Percentiles rank a stretch among this genome's conserved stretches.
These are phyloP conservation scores for Cichorium intybus DNA, from an alignment of 140 eudicot species.

Conservation along the genomic window DNA sequence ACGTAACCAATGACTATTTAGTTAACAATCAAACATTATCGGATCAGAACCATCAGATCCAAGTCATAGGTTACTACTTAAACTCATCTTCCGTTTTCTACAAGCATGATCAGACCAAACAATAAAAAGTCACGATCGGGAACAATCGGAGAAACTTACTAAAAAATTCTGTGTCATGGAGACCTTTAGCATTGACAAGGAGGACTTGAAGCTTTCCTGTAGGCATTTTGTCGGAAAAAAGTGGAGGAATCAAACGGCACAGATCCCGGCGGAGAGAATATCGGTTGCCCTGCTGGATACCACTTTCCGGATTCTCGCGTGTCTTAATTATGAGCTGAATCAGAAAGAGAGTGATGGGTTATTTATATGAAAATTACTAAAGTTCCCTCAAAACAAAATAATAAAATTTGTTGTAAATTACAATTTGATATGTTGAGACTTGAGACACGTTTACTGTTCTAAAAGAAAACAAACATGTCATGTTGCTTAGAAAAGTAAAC, in stretches of 20 bases:
- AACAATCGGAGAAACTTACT: conserved; percentile 35
- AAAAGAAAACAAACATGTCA: not conserved
- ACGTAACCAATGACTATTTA: not conserved
- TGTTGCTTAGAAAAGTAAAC: not conserved
- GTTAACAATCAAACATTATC: not conserved
- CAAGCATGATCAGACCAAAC: not conserved
- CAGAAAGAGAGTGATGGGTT: not conserved
- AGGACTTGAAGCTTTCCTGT: conserved; percentile 57
- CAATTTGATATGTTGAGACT: not conserved
- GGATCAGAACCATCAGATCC: conserved; percentile 23
- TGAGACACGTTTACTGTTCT: not conserved
- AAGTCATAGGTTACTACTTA: not conserved
- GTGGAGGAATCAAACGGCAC: conserved; percentile 6
- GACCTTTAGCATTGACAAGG: conserved; percentile 68
- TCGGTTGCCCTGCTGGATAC: too few species aligned
- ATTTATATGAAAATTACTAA: conserved; percentile 11
- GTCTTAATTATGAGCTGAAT: conserved; percentile 1
- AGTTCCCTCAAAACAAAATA: not conserved
- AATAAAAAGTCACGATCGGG: not conserved
- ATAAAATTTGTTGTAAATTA: not conserved
- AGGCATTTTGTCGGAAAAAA: conserved; percentile 43
- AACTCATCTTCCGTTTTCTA: not conserved
- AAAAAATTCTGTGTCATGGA: conserved; percentile 64
- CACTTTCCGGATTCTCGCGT: conserved; percentile 17
- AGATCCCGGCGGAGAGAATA: conserved; percentile 32